A percentile compares a stretch with the other conserved stretches of the same genome.
These are phyloP conservation scores for Phanerochaete carnosa DNA, from an alignment of 768 basidiomycete genomes.

Conservation along the genomic window DNA sequence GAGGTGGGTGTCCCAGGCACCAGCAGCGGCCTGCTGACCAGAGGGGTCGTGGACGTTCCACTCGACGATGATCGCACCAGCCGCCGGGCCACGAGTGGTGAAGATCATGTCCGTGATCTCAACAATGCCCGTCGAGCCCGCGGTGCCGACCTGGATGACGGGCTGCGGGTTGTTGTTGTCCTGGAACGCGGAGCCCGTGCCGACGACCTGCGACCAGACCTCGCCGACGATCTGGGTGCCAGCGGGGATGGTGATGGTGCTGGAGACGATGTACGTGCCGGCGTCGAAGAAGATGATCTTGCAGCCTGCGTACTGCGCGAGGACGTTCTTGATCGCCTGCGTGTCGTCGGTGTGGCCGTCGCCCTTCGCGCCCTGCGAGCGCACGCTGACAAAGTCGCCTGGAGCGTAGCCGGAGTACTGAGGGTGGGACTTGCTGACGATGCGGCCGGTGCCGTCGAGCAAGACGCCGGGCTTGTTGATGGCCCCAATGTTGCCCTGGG, in stretches of 20 bases:
- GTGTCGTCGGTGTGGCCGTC: constrained; percentile 80
- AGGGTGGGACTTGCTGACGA: constrained; percentile 62
- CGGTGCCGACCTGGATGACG: constrained; percentile 39
- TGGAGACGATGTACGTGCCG: constrained; percentile 44
- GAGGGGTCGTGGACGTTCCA: constrained; percentile 46
- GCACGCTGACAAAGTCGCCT: constrained; percentile 69
- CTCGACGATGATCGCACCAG: constrained; percentile 64
- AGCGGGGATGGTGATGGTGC: constrained; percentile 45
- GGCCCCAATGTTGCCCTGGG: constrained; percentile 45
- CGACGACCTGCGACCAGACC: constrained; percentile 48
- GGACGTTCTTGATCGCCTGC: constrained; percentile 54
- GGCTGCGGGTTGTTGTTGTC: constrained; percentile 37
- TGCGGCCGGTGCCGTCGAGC: constrained; percentile 52
- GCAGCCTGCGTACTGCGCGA: constrained; percentile 65
- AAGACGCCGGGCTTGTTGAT: constrained; percentile 54
- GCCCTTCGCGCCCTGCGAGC: constrained; percentile 53
- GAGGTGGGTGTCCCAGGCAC: constrained; percentile 50
- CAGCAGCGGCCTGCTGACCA: constrained; percentile 46
- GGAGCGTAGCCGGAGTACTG: constrained; percentile 55
- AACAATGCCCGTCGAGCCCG: constrained; percentile 34
- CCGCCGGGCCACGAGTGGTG: constrained; percentile 36
- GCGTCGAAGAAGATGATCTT: constrained; percentile 85
- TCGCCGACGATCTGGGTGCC: constrained; percentile 47
- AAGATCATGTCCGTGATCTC: constrained; percentile 49
- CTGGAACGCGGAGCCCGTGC: constrained; percentile 38